Conservation (phyloP, 2,329 filamentous ascomycete species). For the Claviceps humidiphila region DNA sequence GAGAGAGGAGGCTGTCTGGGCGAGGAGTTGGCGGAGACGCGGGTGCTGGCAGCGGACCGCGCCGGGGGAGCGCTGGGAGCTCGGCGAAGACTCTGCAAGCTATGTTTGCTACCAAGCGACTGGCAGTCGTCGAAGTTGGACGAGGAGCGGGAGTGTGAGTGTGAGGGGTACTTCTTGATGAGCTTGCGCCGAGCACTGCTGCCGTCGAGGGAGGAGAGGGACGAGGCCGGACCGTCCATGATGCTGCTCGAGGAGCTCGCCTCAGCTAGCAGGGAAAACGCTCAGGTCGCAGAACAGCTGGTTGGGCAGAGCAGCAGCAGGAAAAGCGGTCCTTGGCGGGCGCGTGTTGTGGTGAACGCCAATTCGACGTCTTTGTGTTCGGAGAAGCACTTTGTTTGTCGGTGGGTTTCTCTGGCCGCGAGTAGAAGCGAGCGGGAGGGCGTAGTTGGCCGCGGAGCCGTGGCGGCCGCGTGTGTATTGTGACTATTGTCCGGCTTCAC, state of each 20-base stretch:
- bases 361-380: constrained; percentile 1
- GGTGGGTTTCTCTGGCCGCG: not conserved
- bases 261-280: constrained; percentile 11
- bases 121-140: constrained; percentile 42
- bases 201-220: constrained; percentile 29
- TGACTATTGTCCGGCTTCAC: not conserved
- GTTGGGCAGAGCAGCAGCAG: constrained; percentile 4
- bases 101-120: constrained; percentile 48
- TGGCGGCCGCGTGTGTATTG: not conserved
- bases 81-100: constrained; percentile 48
- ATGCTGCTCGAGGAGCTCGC: constrained; percentile 15
- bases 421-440: not conserved
- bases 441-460: not conserved
- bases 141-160: constrained; percentile 29
- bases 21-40: constrained; percentile 36
- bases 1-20: constrained; percentile 31
- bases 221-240: constrained; percentile 34
- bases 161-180: constrained; percentile 46
- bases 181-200: constrained; percentile 45
- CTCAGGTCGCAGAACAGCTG: constrained; percentile 9
- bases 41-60: constrained; percentile 32
- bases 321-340: constrained; percentile 5
- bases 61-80: constrained; percentile 45
- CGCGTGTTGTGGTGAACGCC: not conserved
- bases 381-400: not conserved